Percentiles rank a stretch among this genome's conserved stretches.
phyloP scores from a whole-genome alignment of 805 yeast species.

The Metschnikowia lunata region DNA sequence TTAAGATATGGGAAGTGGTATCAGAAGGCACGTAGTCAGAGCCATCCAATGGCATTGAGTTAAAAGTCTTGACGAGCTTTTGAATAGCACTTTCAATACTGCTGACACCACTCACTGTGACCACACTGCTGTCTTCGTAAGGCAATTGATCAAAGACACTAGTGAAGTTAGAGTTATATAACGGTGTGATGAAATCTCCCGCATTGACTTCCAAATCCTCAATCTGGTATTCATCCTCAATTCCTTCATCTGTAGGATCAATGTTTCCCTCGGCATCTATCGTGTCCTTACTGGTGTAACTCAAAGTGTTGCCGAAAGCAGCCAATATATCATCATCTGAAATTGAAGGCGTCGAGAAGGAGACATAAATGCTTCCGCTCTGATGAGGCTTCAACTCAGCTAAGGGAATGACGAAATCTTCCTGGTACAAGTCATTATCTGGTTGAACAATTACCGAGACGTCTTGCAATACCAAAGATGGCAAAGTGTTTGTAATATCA shows the following conservation, averaged over 20 bases:
- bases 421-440: constrained; percentile 52
- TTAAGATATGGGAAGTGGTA: constrained; percentile 64
- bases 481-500: constrained; percentile 78
- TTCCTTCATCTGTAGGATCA: constrained; percentile 70
- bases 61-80: constrained; percentile 48
- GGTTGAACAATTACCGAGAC: constrained; percentile 68
- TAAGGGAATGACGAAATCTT: constrained; percentile 72
- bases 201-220: constrained; percentile 71
- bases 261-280: constrained; percentile 67
- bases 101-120: constrained; percentile 49
- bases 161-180: constrained; percentile 73
- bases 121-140: constrained; percentile 58
- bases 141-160: constrained; percentile 69
- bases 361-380: constrained; percentile 73
- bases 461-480: constrained; percentile 70
- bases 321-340: constrained; percentile 35
- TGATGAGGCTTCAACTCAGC: constrained; percentile 67
- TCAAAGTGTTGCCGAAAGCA: constrained; percentile 61
- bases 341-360: constrained; percentile 58
- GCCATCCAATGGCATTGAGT: constrained; percentile 62
- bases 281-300: constrained; percentile 75
- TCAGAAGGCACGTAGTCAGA: constrained; percentile 60
- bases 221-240: constrained; percentile 88
- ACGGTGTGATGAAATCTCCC: constrained; percentile 79
- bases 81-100: constrained; percentile 42